Base-by-base conservation (phyloP, 495 filamentous ascomycete species). In the Monascus purpureus region DNA sequence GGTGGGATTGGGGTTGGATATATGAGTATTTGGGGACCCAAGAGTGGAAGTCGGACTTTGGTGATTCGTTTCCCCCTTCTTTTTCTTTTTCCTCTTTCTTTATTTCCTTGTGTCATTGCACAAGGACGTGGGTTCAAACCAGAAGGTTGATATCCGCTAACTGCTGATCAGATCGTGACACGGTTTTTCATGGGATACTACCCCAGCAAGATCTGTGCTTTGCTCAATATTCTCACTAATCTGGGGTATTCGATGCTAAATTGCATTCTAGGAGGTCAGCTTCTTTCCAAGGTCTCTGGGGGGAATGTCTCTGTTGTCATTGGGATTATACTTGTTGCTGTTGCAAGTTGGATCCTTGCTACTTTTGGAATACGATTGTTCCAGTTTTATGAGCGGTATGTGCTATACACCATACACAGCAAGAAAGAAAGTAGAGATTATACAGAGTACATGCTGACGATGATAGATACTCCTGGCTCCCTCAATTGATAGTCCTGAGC, bases 171-270 rank as follows among this genome's bases (percentile, higher is more conserved):
- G 74, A 72, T 85, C 26, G 67, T 81, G 25, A 57, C 72, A 4
- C 68, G 80, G 4, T 84, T 76, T 45, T 70, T 73, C 29, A 84
- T 85, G 76, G 81, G 81, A 4, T 85, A 78, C 54, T 83, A 75
- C 55, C 80, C 81, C 1, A 68, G 69, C 28, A 84, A 81, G 52
- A 39, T 83, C 7, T 71, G 77, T 32, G 72, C 70, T 18, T 18
- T 75, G 1, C 52, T 87, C 14, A 83, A 83, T 35, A 58, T 85
- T 8, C 67, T 84, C 26, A 67, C 80, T 19, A 68, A 80, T 45
- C 39, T 83, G 17, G 80, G 79, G 3, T 85, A 82, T 36, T 59
- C 66, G 25, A 68, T 81, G 54, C 67, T 85, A 38, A 69, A 72
- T 42, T 67, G 61, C 29, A 50, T 62, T 30, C 45, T 73, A 28